Percentiles rank a stretch among this genome's conserved stretches.
phyloP scores from a whole-genome alignment of 441 rosid species.

The Gossypium davidsonii region DNA sequence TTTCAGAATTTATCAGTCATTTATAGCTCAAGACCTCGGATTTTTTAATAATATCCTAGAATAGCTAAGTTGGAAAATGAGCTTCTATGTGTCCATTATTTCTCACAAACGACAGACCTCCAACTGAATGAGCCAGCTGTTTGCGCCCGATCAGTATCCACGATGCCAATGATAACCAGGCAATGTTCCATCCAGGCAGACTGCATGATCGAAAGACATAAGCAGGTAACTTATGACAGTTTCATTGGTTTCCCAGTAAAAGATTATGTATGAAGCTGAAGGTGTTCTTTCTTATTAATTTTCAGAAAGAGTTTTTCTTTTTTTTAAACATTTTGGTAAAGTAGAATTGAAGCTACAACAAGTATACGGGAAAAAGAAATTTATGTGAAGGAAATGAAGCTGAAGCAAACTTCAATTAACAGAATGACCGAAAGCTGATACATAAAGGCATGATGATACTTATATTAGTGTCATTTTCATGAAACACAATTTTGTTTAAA shows the following conservation, averaged over 20 bases:
- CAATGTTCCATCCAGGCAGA: slow-evolving; percentile 93
- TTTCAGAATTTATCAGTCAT: neutral
- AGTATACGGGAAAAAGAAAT: neutral
- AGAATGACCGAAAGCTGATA: neutral
- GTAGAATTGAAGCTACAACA: slow-evolving; percentile 3
- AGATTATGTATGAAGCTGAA: neutral
- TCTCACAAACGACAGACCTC: slow-evolving; percentile 49
- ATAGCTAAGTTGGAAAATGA: neutral
- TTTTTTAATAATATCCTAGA: neutral
- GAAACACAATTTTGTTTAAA: neutral
- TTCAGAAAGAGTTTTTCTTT: neutral
- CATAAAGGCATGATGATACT: neutral
- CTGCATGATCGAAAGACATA: slow-evolving; percentile 34
- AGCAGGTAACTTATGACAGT: slow-evolving; percentile 10
- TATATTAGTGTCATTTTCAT: neutral
- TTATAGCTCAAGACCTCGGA: neutral
- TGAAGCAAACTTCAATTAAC: neutral
- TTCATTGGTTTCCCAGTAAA: neutral
- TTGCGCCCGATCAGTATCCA: slow-evolving; percentile 78
- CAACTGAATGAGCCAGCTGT: slow-evolving; percentile 86
- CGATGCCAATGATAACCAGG: slow-evolving; percentile 91
- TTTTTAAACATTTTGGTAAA: neutral
- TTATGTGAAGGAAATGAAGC: neutral
- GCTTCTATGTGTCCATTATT: neutral
- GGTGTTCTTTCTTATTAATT: neutral